Base-by-base conservation (phyloP, 768 basidiomycete genomes). In the Fibroporia radiculosa region DNA sequence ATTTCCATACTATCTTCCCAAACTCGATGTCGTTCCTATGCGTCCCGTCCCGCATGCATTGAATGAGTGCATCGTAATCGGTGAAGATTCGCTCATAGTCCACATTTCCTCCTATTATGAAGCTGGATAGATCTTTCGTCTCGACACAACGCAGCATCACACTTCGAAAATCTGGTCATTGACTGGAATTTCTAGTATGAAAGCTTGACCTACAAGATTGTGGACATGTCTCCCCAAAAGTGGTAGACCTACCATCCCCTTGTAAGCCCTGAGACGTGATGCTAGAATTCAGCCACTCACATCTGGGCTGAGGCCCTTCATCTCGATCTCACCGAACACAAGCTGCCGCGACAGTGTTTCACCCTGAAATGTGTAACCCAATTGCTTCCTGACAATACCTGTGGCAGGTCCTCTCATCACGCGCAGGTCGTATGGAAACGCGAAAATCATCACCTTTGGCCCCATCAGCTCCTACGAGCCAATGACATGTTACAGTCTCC, bases 401-500 rank as follows among this genome's bases (percentile, higher is more conserved):
- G 14, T 23, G 10, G 16, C 20, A 29, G 26, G 16, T 12, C n/a
- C n/a, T n/a, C n/a, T n/a, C n/a, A n/a, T n/a, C n/a, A 25, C 8
- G 16, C 19, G 19, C 8, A 36, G 19, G 8, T 18, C 25, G 39
- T 13, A 26, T 11, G 25, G 24, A 6, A 20, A 4, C 25, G 29
- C 10, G n/a, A 31, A 18, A 20, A 8, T 12, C 33, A n/a, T 34
- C 8, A 62, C 64, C 59, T 49, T 51, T 56, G 0, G 66, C 72
- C 13, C 70, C 69, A 47, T 73, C 74, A 0, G 65, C 57, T 2
- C 71, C 71, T 12, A 73, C 54, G 1, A 75, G 51, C 51, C 60
- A 72, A 3, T 58, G 52, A n/a, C 49, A 54, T 7, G 47, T 53
- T 3, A 60, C 48, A 3, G 34, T 55, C 48, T 72, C 67, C 16